These are phyloP conservation scores for Quercus phellos DNA, from an alignment of 331 rosid genomes.

Conservation along the genomic window DNA sequence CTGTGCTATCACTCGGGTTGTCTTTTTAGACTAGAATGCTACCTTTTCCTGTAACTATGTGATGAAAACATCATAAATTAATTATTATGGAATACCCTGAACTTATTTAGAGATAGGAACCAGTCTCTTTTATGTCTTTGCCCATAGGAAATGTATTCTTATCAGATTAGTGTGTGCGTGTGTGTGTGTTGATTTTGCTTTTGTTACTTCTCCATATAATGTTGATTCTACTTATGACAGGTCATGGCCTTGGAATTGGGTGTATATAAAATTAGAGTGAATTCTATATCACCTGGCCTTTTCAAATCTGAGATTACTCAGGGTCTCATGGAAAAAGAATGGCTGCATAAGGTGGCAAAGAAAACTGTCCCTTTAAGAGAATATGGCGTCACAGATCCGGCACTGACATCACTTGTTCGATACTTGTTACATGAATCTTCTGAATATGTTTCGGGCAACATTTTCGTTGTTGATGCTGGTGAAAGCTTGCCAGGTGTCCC, in stretches of 20 bases:
- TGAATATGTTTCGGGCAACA: slow-evolving; percentile 57
- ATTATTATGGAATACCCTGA: too few species aligned
- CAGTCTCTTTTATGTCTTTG: neutral
- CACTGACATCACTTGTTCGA: slow-evolving; percentile 61
- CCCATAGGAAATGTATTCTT: neutral
- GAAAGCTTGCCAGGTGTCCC: slow-evolving; percentile 59
- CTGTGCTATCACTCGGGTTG: neutral
- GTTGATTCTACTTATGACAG: slow-evolving; percentile 23
- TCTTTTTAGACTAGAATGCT: neutral
- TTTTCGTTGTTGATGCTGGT: slow-evolving; percentile 65
- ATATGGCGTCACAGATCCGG: slow-evolving; percentile 62
- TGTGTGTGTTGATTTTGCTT: too few species aligned
- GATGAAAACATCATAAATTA: neutral
- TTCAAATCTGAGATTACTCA: slow-evolving; percentile 82
- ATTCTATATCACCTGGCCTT: slow-evolving; percentile 70
- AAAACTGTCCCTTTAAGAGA: slow-evolving; percentile 53
- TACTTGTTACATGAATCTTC: slow-evolving; percentile 79
- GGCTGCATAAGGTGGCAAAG: slow-evolving; percentile 46
- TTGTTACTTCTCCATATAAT: neutral
- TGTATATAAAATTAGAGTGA: slow-evolving; percentile 65
- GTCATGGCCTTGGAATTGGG: slow-evolving; percentile 84
- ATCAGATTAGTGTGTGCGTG: neutral
- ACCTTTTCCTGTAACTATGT: neutral
- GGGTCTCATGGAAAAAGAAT: slow-evolving; percentile 50
- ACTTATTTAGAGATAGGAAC: neutral